Base-by-base conservation (phyloP, 148 eudicot species). In the Camellia japonica region DNA sequence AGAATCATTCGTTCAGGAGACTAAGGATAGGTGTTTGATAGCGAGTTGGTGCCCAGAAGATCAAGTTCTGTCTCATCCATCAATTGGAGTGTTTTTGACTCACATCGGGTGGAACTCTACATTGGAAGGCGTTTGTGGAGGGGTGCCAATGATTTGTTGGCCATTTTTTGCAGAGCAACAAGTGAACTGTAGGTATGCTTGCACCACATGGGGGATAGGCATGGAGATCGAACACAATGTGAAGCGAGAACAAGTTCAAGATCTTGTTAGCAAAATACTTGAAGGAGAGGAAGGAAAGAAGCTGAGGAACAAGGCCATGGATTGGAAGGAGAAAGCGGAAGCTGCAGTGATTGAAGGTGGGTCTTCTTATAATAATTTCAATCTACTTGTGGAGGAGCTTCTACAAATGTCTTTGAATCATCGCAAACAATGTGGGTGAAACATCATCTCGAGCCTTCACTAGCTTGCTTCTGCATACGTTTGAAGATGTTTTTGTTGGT, bases 121-220 rank as follows among this genome's bases (percentile, higher is more conserved):
- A 5, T 9, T 73, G 56, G 76, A 74, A 46, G 77, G 77, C 3
- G 42, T 74, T 12, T 14, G 51, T 7, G 77, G 77, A 5, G 77
- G 77, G 52, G 30, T 58, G 20, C 77, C 77, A 1, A 74, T 74
- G 77, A 15, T 74, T 6, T 59, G 66, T 7, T 58, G 77, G 77
- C 66, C 77, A 13, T 74, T 6, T 59, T 74, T 74, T 30, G 77
- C 77, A 0, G 66, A 74, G 66, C 77, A 58, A 13, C 77, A 74
- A 74, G 66, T 59, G 77, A 74, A 74, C 16, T 74, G 77, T 18
- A 74, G 77, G 65, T 74, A 74, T 73, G 62, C 46, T 73, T 73
- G 76, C 76, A 73, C 76, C 63, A 73, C 62, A 14, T 73, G 76
- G 76, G 66, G 77, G 47, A 43, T 58, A 1, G 77, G 77, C 13